phyloP scores from a whole-genome alignment of 768 basidiomycete species.

The Lyophyllum atratum region DNA sequence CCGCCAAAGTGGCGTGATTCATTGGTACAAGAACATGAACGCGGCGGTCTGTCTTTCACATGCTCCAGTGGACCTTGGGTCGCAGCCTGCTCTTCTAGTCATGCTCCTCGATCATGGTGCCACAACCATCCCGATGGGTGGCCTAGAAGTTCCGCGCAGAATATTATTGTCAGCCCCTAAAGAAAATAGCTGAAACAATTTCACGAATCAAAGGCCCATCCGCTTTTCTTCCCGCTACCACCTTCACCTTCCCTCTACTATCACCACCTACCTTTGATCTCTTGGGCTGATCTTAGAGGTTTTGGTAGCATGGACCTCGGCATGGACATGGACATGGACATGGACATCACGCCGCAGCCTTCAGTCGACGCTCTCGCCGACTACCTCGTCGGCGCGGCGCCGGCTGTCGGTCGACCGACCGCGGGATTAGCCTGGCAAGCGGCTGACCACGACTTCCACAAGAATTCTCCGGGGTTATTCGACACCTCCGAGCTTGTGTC shows the following conservation, averaged over 20 bases:
- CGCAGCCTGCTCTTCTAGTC: not conserved
- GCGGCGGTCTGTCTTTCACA: not conserved
- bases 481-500: slow-evolving; percentile 2
- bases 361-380: slow-evolving; percentile 10
- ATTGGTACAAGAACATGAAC: not conserved
- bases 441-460: slow-evolving; percentile 14
- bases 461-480: not conserved
- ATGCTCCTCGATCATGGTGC: slow-evolving; percentile 4
- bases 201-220: not conserved
- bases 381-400: slow-evolving; percentile 7
- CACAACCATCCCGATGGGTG: slow-evolving; percentile 1
- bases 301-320: slow-evolving; percentile 11
- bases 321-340: slow-evolving; percentile 20
- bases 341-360: slow-evolving; percentile 12
- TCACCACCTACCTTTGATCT: not conserved
- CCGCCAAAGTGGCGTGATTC: not conserved
- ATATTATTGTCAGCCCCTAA: slow-evolving; percentile 17
- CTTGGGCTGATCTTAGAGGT: not conserved
- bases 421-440: slow-evolving; percentile 11
- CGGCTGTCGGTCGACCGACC: not conserved
- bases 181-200: slow-evolving; percentile 15
- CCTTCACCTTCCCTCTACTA: slow-evolving; percentile 1
- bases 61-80: not conserved
- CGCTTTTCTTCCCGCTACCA: slow-evolving; percentile 4
- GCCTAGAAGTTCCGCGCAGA: not conserved